Conservation (phyloP, 805 yeast genomes). For the Danielia oregonensis region DNA sequence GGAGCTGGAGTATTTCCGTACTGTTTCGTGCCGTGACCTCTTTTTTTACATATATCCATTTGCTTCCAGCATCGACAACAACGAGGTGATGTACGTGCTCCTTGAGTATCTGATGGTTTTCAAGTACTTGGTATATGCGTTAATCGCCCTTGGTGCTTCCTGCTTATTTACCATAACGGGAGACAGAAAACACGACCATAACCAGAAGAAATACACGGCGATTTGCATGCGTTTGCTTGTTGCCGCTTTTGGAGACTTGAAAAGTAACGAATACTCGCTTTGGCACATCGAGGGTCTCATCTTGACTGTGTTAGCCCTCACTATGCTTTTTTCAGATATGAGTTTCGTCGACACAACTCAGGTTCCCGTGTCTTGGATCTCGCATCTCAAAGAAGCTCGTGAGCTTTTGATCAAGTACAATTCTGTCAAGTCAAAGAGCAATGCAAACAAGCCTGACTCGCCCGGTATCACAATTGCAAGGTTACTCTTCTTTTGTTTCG, state of each 20-base stretch:
- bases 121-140: constrained; percentile 17
- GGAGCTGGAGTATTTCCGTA: constrained; percentile 12
- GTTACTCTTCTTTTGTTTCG: constrained; percentile 16
- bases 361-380: constrained; percentile 20
- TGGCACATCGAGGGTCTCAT: constrained; percentile 24
- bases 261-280: constrained; percentile 13
- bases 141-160: constrained; percentile 16
- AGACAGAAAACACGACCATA: constrained; percentile 10
- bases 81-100: constrained; percentile 16
- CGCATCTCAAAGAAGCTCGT: constrained; percentile 25
- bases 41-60: constrained; percentile 14
- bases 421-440: constrained; percentile 11
- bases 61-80: constrained; percentile 8
- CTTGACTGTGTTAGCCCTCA: constrained; percentile 22
- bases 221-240: constrained; percentile 17
- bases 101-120: constrained; percentile 17
- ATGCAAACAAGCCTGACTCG: constrained; percentile 11
- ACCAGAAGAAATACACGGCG: constrained; percentile 14
- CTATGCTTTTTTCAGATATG: constrained; percentile 22
- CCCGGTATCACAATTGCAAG: constrained; percentile 15
- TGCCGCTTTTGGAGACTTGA: constrained; percentile 16
- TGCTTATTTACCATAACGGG: constrained; percentile 11
- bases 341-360: constrained; percentile 10
- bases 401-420: constrained; percentile 21
- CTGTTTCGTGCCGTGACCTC: constrained; percentile 8